Evolutionary conservation across 257 asterid species (phyloP).

Genomic region (Solanum gracilifrons): DNA sequence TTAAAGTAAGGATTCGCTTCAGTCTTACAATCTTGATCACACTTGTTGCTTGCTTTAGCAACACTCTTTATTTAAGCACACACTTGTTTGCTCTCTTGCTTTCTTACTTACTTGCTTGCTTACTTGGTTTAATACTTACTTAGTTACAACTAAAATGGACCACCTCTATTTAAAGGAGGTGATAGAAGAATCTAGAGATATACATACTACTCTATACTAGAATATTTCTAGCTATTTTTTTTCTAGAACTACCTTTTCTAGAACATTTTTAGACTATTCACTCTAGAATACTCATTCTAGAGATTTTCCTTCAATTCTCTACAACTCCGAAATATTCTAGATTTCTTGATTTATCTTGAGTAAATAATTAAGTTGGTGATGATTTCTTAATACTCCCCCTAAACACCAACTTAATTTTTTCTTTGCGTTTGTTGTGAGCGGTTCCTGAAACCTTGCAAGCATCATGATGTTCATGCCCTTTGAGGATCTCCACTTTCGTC

Average conservation of each 20-base stretch:
- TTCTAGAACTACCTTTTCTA: background rate
- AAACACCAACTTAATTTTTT: background rate
- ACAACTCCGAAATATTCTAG: background rate
- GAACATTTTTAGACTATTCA: background rate
- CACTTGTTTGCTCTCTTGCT: background rate
- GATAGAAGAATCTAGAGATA: background rate
- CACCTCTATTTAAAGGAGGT: background rate
- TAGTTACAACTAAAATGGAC: background rate
- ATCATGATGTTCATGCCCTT: background rate
- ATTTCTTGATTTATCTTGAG: background rate
- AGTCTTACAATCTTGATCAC: background rate
- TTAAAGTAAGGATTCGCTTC: background rate
- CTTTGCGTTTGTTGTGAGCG: background rate
- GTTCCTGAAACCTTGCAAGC: background rate
- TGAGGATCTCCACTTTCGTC: background rate
- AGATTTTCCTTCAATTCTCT: background rate
- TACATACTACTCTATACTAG: background rate
- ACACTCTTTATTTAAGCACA: background rate
- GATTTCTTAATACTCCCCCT: background rate
- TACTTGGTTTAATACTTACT: background rate
- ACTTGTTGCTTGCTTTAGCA: background rate
- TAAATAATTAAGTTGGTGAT: background rate
- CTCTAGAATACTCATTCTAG: background rate
- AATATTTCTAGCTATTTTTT: background rate
- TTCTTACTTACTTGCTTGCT: background rate